Evolutionary conservation across 2,329 filamentous ascomycete genomes (phyloP), one percentile per base, ranked within the genome.

Genomic region (Trichothecium sympodiale): DNA sequence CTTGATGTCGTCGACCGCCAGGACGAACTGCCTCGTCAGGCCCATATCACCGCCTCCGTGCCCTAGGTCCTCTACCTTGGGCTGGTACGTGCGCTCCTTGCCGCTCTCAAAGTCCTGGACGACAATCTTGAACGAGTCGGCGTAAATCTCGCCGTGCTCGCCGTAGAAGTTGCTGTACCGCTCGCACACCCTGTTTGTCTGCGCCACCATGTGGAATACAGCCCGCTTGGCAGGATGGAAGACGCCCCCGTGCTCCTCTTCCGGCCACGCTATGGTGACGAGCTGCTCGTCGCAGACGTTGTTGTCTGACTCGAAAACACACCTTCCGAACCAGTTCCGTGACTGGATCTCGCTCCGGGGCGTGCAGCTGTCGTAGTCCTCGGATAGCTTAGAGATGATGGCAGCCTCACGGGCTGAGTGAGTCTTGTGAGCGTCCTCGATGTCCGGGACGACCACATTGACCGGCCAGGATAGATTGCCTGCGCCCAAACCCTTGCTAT

Each of bases 271-370:
- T 35, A 96, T 75, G 0, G 83, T 89, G 15, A 96, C 91, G 17
- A 81, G 72, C 56, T 96, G 89, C 50, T 96, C 86, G 55, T 98
- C 91, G 49, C 80, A 85, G 29, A 96, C 91, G 50, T 93, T 79
- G 59, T 96, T 98, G 59, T 94, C 87, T 4, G 80, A 68, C 54
- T 95, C 91, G 60, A 80, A 96, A 2, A 96, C 91, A 52, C 91
- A 98, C n/a, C 89, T 77, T 0, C 91, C 91, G 51, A 87, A 96
- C 86, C 87, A 82, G 44, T 80, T 80, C 8, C 68, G 62, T 5
- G 61, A 60, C 3, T 65, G 63, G 2, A 71, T 53, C n/a, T 65
- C 60, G 2, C 58, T 50, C 36, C 61, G 55, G 4, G 69, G 63
- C 1, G 66, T 25, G 20, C 20, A 52, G 2, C 58, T 51, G 12